Conservation (phyloP, 257 asterid species). For the Jasminum sambac region DNA sequence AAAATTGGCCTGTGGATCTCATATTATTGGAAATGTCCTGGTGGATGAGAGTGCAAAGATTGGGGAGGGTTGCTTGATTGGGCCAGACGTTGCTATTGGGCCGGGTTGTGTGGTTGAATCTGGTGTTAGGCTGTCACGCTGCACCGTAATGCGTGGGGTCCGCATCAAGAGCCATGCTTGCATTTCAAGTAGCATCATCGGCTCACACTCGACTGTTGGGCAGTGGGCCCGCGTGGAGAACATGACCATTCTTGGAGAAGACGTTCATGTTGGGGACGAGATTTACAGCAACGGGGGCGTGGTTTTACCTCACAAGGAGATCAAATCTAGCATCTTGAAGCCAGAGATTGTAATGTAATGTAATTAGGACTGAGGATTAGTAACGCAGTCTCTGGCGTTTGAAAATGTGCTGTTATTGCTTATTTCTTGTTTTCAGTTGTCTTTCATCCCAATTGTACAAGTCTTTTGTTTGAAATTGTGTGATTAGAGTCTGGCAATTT, state of each 20-base stretch:
- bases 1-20: constrained; percentile 57
- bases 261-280: constrained; percentile 81
- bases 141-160: constrained; percentile 87
- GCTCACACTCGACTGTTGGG: constrained; percentile 92
- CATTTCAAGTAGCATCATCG: constrained; percentile 75
- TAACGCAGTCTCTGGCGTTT: constrained; percentile 17
- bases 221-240: constrained; percentile 94
- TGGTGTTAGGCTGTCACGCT: constrained; percentile 84
- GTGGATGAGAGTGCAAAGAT: constrained; percentile 75
- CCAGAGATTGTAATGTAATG: constrained; percentile 83
- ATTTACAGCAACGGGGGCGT: constrained; percentile 85
- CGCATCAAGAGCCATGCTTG: constrained; percentile 80
- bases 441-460: not conserved
- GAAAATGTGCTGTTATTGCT: not conserved
- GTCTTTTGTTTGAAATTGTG: not conserved
- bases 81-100: constrained; percentile 90
- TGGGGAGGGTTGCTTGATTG: constrained; percentile 85
- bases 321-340: constrained; percentile 78
- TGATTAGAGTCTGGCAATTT: not conserved
- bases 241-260: constrained; percentile 88
- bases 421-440: not conserved
- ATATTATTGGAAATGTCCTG: constrained; percentile 68
- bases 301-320: constrained; percentile 89
- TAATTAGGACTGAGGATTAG: constrained; percentile 27
- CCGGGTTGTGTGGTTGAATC: constrained; percentile 78